phyloP scores from a whole-genome alignment of 129 eudicot species.

The Gnaphalium uliginosum region DNA sequence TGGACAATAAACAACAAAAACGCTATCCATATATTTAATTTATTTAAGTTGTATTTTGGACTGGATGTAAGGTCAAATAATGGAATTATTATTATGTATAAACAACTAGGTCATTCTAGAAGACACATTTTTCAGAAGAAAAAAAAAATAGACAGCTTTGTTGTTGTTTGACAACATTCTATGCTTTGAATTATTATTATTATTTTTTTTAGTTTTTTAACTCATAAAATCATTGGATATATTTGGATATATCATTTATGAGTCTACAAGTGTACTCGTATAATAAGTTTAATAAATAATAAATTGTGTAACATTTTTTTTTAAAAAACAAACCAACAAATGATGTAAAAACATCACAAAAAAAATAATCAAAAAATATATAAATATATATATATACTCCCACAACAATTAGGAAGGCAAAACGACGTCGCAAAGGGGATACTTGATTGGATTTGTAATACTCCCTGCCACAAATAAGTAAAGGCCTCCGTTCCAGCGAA shows the following conservation, averaged over 20 bases:
- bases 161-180: constrained; percentile 25
- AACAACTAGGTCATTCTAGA: constrained; percentile 24
- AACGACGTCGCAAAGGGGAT: constrained; percentile 34
- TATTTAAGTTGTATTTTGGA: background rate
- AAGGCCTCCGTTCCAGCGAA: constrained; percentile 29
- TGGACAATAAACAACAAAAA: background rate
- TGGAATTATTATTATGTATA: background rate
- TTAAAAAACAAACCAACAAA: too few relatives aligned
- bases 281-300: too few relatives aligned
- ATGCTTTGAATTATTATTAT: background rate
- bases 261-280: too few relatives aligned
- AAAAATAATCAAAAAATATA: too few relatives aligned
- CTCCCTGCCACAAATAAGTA: constrained; percentile 38
- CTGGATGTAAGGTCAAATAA: background rate
- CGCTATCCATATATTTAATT: background rate
- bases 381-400: too few relatives aligned
- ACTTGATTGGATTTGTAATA: constrained; percentile 27
- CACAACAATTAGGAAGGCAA: too few relatives aligned
- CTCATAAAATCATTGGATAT: too few relatives aligned
- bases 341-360: too few relatives aligned
- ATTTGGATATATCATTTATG: too few relatives aligned
- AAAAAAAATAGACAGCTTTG: constrained; percentile 1
- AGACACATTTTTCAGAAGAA: background rate
- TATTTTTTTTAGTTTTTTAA: too few relatives aligned
- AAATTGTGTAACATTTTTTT: too few relatives aligned